phyloP scores from a whole-genome alignment of 2,329 filamentous ascomycete genomes.

The Talaromyces marneffei region DNA sequence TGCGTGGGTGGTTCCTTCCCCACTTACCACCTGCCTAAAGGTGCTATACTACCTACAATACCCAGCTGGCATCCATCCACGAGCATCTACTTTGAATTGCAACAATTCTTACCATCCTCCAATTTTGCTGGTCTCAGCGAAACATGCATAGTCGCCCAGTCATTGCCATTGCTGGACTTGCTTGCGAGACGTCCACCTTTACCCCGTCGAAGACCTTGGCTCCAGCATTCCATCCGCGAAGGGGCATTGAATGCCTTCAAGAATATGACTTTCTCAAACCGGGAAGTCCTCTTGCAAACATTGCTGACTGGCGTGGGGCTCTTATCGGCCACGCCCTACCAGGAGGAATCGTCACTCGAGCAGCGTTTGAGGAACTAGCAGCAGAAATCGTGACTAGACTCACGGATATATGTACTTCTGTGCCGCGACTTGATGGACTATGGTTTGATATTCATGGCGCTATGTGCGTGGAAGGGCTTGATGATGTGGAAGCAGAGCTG shows the following conservation, averaged over 20 bases:
- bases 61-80: not conserved
- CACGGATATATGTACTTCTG: conserved; percentile 27
- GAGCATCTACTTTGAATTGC: not conserved
- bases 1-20: not conserved
- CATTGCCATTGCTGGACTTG: conserved; percentile 49
- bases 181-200: conserved; percentile 52
- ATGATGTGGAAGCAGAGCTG: conserved; percentile 47
- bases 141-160: conserved; percentile 37
- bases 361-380: conserved; percentile 43
- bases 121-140: not conserved
- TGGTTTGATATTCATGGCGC: conserved; percentile 55
- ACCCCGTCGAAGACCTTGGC: conserved; percentile 46
- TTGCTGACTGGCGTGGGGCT: conserved; percentile 47
- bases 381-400: conserved; percentile 40
- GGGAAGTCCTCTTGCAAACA: conserved; percentile 37
- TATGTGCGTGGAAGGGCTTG: conserved; percentile 49
- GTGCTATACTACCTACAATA: not conserved
- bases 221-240: conserved; percentile 46
- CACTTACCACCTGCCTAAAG: not conserved
- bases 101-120: not conserved
- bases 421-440: conserved; percentile 40
- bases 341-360: conserved; percentile 44
- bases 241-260: conserved; percentile 40
- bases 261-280: conserved; percentile 44
- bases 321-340: conserved; percentile 50